A percentile compares a stretch with the other conserved stretches of the same genome.
phyloP scores from a whole-genome alignment of 768 basidiomycete species.

The Xanthoconium stramineum region DNA sequence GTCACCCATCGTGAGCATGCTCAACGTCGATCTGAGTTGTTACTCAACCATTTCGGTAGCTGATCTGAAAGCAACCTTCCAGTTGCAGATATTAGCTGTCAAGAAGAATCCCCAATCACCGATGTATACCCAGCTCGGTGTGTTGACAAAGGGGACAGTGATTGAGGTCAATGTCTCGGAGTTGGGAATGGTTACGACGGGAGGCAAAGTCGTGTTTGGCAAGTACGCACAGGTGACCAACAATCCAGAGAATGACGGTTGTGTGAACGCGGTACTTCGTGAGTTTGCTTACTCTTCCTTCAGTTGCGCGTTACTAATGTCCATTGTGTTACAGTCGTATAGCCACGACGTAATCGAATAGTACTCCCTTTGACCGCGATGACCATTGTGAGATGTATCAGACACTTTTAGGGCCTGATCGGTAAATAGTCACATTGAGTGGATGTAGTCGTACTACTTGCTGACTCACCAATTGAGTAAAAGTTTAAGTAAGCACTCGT shows the following conservation, averaged over 20 bases:
- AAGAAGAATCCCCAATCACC: conserved; percentile 99
- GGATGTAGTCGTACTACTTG: no score
- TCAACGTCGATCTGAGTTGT: neutral
- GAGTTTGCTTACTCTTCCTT: conserved; percentile 31
- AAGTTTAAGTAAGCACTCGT: no score
- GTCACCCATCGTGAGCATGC: conserved; percentile 89
- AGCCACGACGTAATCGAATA: neutral
- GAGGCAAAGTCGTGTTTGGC: conserved; percentile 91
- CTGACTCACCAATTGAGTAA: no score
- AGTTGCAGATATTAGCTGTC: conserved; percentile 94
- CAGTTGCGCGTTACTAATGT: neutral
- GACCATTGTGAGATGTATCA: conserved; percentile 6
- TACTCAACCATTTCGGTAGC: conserved; percentile 45
- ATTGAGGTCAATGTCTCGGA: conserved; percentile 99
- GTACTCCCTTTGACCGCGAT: neutral
- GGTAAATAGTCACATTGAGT: no score
- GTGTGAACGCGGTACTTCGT: conserved; percentile 93
- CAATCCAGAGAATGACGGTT: conserved; percentile 95
- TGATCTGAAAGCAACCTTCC: conserved; percentile 97
- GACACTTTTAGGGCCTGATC: no score
- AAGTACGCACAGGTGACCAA: conserved; percentile 94
- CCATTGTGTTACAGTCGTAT: conserved; percentile 24
- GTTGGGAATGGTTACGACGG: conserved; percentile 94
- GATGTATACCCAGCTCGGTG: conserved; percentile 94
- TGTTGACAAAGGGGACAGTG: conserved; percentile 97